These are phyloP conservation scores for Fusarium sp. DNA, from an alignment of 2,329 filamentous ascomycete species.

Conservation along the genomic window DNA sequence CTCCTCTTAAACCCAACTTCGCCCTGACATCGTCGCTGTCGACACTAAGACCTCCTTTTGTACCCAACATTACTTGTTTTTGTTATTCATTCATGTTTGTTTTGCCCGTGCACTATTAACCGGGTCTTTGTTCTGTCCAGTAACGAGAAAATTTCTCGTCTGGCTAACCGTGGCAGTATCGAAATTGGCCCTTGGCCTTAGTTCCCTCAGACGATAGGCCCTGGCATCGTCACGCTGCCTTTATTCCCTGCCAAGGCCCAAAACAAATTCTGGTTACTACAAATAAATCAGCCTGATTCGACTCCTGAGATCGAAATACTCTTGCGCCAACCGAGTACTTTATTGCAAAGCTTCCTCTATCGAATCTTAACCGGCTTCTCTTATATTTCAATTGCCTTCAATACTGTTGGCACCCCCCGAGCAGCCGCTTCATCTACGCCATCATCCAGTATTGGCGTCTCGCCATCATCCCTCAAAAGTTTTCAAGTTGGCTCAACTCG, in stretches of 20 bases:
- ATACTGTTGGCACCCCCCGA: neutral
- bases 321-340: conserved; percentile 4
- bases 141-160: conserved; percentile 21
- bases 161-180: conserved; percentile 25
- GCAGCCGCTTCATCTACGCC: conserved; percentile 7
- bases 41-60: conserved; percentile 24
- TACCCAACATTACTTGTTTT: neutral
- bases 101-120: conserved; percentile 5
- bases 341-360: conserved; percentile 3
- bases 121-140: conserved; percentile 7
- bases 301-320: conserved; percentile 19
- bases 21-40: conserved; percentile 25
- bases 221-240: conserved; percentile 21
- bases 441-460: conserved; percentile 29
- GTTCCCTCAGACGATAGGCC: conserved; percentile 27
- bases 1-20: conserved; percentile 34
- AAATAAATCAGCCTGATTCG: conserved; percentile 25
- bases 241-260: conserved; percentile 29
- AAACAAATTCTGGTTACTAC: conserved; percentile 26
- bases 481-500: conserved; percentile 95
- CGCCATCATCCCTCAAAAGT: conserved; percentile 53
- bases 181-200: conserved; percentile 31
- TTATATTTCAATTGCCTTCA: neutral
- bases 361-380: neutral
- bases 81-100: neutral